Base-by-base conservation (phyloP, 352 stramenopile genomes). In the Globisporangium perplexum region DNA sequence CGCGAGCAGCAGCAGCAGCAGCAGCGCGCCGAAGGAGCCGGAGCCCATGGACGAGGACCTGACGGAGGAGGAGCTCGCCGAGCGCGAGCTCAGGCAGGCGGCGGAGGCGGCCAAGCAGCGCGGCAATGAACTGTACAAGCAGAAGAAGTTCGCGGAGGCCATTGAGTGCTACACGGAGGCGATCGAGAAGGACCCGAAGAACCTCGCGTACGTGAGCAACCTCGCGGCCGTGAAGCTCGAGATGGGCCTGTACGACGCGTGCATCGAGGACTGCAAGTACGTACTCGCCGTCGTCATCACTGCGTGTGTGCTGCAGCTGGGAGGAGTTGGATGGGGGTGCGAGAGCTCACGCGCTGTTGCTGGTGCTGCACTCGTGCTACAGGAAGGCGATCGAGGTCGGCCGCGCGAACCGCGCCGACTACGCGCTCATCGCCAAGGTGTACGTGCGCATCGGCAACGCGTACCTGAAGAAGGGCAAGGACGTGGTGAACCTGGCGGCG, bases 141-240 rank as follows among this genome's bases (percentile, higher is more conserved):
- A 86, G 43, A 98, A 99, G 69, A 65, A 98, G 62, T 99, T 99
- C 63, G 77, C 95, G 1, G 84, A 95, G 46, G 84, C 84, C 24
- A 73, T 99, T 26, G 86, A 77, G 53, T 90, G 88, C 52, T 99
- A 99, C 79, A 84, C 97, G 23, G 95, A 98, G 65, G 96, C 96
- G 2, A 98, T 98, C 59, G 84, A 77, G 33, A 85, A 98, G 59
- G 89, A 99, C 71, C 79, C 82, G 14, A 93, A 80, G 47, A 98
- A 99, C 77, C 98, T 99, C 73, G 90, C 93, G 31, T 99, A 98
- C 75, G 71, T 97, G 50, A 97, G 85, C 57, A 99, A 99, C 77
- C 95, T 98, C 63, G 96, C 96, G 15, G 96, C 97, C 17, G 96
- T 99, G 28, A 95, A 94, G 55, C 93, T 99, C 55, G 97, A 98